These are phyloP conservation scores for Lactarius deliciosus DNA, from an alignment of 768 basidiomycete species.

Conservation along the genomic window DNA sequence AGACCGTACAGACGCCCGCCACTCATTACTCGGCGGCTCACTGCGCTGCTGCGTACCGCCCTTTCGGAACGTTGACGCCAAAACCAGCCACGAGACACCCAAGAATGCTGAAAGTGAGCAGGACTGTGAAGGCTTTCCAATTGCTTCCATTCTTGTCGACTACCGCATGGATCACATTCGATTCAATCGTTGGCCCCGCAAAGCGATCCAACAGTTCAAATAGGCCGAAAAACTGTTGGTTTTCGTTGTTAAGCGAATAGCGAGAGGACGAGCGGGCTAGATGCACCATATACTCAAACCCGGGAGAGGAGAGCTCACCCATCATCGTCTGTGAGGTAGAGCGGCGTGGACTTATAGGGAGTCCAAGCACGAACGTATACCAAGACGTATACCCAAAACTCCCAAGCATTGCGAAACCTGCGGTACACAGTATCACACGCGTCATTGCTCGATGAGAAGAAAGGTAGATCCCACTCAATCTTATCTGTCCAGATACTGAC, in stretches of 20 bases:
- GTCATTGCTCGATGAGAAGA: background rate
- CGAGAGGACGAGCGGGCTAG: background rate
- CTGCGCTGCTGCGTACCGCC: slow-evolving; percentile 40
- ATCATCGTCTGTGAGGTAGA: slow-evolving; percentile 83
- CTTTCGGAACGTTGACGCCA: slow-evolving; percentile 42
- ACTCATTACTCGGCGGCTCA: slow-evolving; percentile 37
- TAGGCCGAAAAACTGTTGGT: slow-evolving; percentile 73
- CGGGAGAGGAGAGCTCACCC: slow-evolving; percentile 84
- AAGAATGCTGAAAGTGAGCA: slow-evolving; percentile 65
- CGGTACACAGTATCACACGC: background rate
- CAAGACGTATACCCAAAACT: slow-evolving; percentile 78
- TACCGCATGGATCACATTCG: slow-evolving; percentile 82
- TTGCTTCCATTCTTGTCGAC: slow-evolving; percentile 69
- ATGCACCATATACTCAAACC: slow-evolving; percentile 76
- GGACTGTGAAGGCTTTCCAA: slow-evolving; percentile 83
- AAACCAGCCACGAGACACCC: slow-evolving; percentile 83
- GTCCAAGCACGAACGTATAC: slow-evolving; percentile 64
- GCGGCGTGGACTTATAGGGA: slow-evolving; percentile 86
- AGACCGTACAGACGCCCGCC: background rate
- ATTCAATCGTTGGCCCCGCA: slow-evolving; percentile 74
- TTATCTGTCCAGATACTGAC: slow-evolving; percentile 68
- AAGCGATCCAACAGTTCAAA: slow-evolving; percentile 44
- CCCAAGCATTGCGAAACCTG: slow-evolving; percentile 75
- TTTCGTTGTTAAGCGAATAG: background rate
- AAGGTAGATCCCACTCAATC: slow-evolving; percentile 55